Percentiles rank a stretch among this genome's conserved stretches.
Conservation (phyloP, 73 alveolate genomes). For the Blepharisma japonicum region DNA sequence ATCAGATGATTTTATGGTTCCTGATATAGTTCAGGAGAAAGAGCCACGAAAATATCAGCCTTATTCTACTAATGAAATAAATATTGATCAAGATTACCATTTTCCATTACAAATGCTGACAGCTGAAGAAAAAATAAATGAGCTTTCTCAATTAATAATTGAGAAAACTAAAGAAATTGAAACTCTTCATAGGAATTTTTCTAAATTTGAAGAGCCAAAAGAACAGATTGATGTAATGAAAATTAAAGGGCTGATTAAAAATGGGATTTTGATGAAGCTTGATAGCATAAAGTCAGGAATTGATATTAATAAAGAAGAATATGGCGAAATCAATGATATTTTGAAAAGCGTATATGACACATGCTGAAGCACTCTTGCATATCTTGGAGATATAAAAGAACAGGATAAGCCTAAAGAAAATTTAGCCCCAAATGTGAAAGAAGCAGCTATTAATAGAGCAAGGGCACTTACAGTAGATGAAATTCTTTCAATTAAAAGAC, state of each 20-base stretch:
- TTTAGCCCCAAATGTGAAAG: background rate
- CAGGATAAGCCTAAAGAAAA: background rate
- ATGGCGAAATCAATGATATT: too few species aligned
- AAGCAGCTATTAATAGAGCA: background rate
- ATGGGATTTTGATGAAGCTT: background rate
- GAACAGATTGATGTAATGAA: background rate
- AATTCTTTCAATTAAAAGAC: slow-evolving; percentile 14
- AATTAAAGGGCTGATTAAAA: background rate
- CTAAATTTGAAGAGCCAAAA: background rate
- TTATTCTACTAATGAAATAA: slow-evolving; percentile 9
- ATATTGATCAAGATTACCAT: slow-evolving; percentile 30
- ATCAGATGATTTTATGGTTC: slow-evolving; percentile 37
- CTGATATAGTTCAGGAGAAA: slow-evolving; percentile 7
- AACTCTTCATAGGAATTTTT: background rate
- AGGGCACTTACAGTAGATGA: slow-evolving; percentile 22
- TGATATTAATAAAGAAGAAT: background rate
- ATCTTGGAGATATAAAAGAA: background rate
- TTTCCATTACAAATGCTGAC: slow-evolving; percentile 39
- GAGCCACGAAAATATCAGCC: slow-evolving; percentile 11
- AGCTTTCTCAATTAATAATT: slow-evolving; percentile 39
- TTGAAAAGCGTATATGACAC: too few species aligned
- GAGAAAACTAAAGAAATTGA: slow-evolving; percentile 25
- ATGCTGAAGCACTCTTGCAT: too few species aligned
- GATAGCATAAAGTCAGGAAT: background rate
- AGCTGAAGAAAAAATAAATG: slow-evolving; percentile 44